Evolutionary conservation across 2,329 filamentous ascomycete genomes (phyloP).

Genomic region (Phialemonium atrogriseum): DNA sequence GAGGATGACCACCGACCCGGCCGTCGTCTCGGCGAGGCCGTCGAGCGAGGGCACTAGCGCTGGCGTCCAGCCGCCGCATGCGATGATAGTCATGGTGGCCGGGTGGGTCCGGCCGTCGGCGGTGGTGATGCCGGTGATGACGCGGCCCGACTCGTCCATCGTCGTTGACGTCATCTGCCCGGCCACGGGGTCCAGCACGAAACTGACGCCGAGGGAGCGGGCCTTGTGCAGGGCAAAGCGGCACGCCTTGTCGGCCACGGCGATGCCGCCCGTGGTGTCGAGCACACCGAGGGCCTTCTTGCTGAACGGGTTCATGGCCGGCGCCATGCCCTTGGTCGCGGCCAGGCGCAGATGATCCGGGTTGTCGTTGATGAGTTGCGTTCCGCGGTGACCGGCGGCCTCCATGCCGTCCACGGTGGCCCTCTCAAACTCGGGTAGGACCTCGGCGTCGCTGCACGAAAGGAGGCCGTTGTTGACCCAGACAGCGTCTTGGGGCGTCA

Average conservation of each 20-base stretch:
- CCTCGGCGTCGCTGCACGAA: conserved; percentile 14
- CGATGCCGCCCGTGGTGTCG: conserved; percentile 36
- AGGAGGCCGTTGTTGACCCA: conserved; percentile 30
- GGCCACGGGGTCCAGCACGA: conserved; percentile 24
- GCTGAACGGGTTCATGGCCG: conserved; percentile 31
- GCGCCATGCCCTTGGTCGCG: no score
- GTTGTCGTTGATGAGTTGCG: no score
- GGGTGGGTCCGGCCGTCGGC: conserved; percentile 23
- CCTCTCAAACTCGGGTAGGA: conserved; percentile 24
- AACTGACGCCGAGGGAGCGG: conserved; percentile 27
- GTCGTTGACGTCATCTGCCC: conserved; percentile 25
- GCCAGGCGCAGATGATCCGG: no score
- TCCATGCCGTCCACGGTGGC: no score
- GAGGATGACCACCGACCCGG: conserved; percentile 34
- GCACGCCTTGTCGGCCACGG: conserved; percentile 37
- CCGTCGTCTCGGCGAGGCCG: conserved; percentile 37
- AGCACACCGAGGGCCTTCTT: conserved; percentile 27
- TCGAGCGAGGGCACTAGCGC: conserved; percentile 29
- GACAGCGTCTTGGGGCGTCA: conserved; percentile 25
- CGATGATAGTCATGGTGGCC: conserved; percentile 27
- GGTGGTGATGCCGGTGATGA: conserved; percentile 28
- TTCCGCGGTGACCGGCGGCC: no score
- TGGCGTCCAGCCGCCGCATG: conserved; percentile 36
- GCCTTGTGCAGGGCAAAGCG: conserved; percentile 34
- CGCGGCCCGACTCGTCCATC: conserved; percentile 15